Conservation (phyloP, 495 filamentous ascomycete species). For the Hypoxylon trugodes region DNA sequence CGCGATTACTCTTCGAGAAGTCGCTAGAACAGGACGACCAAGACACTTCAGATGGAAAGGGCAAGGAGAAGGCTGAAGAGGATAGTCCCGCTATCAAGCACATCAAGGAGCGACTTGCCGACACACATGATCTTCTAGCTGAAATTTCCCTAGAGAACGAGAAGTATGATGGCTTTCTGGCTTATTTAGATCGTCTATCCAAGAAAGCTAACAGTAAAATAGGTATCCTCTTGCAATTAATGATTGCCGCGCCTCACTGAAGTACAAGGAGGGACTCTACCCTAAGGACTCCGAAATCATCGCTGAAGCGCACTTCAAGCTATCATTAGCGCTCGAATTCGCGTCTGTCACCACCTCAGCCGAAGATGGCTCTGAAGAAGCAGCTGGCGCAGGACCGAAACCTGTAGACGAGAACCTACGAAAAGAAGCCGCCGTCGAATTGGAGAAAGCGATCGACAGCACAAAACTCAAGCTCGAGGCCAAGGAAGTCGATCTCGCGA, state of each 20-base stretch:
- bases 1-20: constrained; percentile 77
- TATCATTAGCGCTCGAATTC: constrained; percentile 95
- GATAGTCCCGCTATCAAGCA: constrained; percentile 63
- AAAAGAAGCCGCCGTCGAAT: constrained; percentile 76
- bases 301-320: constrained; percentile 94
- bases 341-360: constrained; percentile 74
- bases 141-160: constrained; percentile 97
- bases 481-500: constrained; percentile 71
- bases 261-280: constrained; percentile 78
- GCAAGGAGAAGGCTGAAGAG: constrained; percentile 58
- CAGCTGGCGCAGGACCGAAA: constrained; percentile 39
- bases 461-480: constrained; percentile 77
- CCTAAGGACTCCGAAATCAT: constrained; percentile 80
- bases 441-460: constrained; percentile 84
- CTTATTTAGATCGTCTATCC: neutral
- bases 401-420: constrained; percentile 73
- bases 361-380: constrained; percentile 59
- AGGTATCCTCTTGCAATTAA: constrained; percentile 81
- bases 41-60: constrained; percentile 51
- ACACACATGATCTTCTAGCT: constrained; percentile 89
- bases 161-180: constrained; percentile 50
- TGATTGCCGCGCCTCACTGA: constrained; percentile 78
- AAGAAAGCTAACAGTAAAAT: constrained; percentile 28
- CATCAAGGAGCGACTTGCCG: constrained; percentile 83
- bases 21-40: constrained; percentile 55